Percentiles rank a stretch among this genome's conserved stretches.
These are phyloP conservation scores for Cladosporium sp. DNA, from an alignment of 2,329 filamentous ascomycete species.

Conservation along the genomic window DNA sequence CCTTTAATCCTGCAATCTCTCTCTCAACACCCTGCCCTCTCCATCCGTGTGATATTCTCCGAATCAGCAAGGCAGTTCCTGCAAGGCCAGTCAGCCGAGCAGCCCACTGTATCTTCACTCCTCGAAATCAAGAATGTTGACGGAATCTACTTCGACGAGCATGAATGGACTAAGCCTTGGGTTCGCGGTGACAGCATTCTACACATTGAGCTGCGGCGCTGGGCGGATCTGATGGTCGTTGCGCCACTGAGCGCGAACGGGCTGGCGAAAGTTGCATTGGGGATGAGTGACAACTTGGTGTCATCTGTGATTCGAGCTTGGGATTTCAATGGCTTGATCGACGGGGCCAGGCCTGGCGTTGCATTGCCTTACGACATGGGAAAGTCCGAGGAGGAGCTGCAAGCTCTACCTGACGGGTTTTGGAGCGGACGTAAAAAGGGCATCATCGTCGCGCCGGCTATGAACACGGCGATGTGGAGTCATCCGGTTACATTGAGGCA, in stretches of 20 bases:
- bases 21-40: conserved; percentile 52
- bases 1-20: conserved; percentile 52
- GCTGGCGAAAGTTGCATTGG: conserved; percentile 76
- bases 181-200: conserved; percentile 72
- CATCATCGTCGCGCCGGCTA: conserved; percentile 73
- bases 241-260: conserved; percentile 80
- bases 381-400: conserved; percentile 4
- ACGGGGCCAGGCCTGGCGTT: conserved; percentile 33
- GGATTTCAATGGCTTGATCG: conserved; percentile 68
- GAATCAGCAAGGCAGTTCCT: conserved; percentile 71
- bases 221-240: conserved; percentile 77
- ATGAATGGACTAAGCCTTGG: conserved; percentile 82
- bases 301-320: conserved; percentile 75
- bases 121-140: conserved; percentile 67
- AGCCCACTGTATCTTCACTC: conserved; percentile 55
- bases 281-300: conserved; percentile 73
- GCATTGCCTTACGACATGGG: conserved; percentile 16
- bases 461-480: conserved; percentile 89
- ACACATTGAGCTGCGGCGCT: conserved; percentile 81
- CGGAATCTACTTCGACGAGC: conserved; percentile 74
- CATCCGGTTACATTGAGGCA: conserved; percentile 78
- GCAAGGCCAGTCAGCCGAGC: conserved; percentile 68
- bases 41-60: conserved; percentile 82
- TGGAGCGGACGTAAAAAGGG: conserved; percentile 49
- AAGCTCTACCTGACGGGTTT: conserved; percentile 13